Evolutionary conservation across 768 basidiomycete species (phyloP), one percentile per base, ranked within the genome.

Genomic region (Tulasnella sp.): DNA sequence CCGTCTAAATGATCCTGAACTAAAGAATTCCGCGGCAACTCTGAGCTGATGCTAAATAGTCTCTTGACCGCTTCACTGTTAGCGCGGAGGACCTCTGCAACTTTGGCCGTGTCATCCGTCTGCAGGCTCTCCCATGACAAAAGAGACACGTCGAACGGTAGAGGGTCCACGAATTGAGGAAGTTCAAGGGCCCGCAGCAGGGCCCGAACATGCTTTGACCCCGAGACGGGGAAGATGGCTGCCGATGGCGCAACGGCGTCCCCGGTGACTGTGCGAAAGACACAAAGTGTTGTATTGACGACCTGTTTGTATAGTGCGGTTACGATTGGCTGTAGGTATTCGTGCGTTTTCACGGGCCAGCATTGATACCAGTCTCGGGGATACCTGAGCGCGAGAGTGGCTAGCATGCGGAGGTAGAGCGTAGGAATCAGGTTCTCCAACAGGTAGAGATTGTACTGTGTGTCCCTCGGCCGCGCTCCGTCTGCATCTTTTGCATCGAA

Each of bases 271-370:
- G 51, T 52, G 27, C 4, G 51, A 19, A 27, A 21, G 9, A 52
- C 51, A 10, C 11, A 30, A 11, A 42, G 13, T 3, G 74, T 73
- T 26, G 61, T 43, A 7, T 38, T 3, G 19, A 78, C 65, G 21
- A 78, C 66, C 27, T 64, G 72, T 17, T 74, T 58, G 56, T 78
- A 79, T 1, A 77, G 53, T 0, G 66, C 67, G 0, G 77, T 75
- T 17, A 73, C 54, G 0, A 30, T 66, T 61, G 1, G 70, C 60
- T 1, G 77, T 68, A 11, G 78, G 66, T 76, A 77, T 78, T 13
- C 21, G 17, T 44, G 63, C 66, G 59, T 79, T 78, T 58, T 76
- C 77, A 11, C 60, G 56, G 4, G 75, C 70, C 53, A 75, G 75
- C 1, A 64, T 45, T 29, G 66, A 68, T 26, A 64, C 65, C n/a